Conservation (phyloP, 2,329 filamentous ascomycete genomes). For the Cytospora leucostoma region DNA sequence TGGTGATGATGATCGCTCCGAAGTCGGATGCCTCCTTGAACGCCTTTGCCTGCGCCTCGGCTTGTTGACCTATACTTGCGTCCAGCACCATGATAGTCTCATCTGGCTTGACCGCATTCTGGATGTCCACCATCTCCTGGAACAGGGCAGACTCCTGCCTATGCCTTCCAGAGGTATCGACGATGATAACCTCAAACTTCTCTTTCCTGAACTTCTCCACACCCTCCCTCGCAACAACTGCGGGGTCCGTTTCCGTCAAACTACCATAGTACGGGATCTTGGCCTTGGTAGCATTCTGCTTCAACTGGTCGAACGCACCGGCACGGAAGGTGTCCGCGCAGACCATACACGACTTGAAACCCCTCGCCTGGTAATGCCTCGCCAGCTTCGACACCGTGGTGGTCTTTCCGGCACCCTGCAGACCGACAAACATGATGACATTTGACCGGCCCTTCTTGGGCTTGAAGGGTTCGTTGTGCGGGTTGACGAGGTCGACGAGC, state of each 20-base stretch:
- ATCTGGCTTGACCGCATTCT: constrained; percentile 83
- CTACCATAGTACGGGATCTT: constrained; percentile 99
- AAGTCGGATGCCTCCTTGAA: constrained; percentile 98
- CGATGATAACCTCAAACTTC: constrained; percentile 96
- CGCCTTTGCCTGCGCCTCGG: constrained; percentile 89
- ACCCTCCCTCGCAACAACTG: constrained; percentile 89
- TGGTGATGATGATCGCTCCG: constrained; percentile 97
- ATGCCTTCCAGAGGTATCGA: constrained; percentile 94
- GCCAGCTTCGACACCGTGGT: constrained; percentile 98
- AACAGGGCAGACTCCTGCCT: constrained; percentile 94
- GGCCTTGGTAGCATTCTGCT: constrained; percentile 98
- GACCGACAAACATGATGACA: constrained; percentile 98
- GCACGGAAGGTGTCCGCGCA: constrained; percentile 98
- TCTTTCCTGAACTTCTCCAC: constrained; percentile 99
- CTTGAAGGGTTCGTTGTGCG: constrained; percentile 92
- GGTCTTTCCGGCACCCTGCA: constrained; percentile 97
- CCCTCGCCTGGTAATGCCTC: constrained; percentile 88
- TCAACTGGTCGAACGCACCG: constrained; percentile 96
- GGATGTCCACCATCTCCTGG: constrained; percentile 97
- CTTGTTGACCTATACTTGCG: constrained; percentile 93
- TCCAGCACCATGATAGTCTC: constrained; percentile 99
- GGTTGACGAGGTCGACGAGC: constrained; percentile 91
- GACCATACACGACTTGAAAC: constrained; percentile 90
- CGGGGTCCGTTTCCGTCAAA: constrained; percentile 93
- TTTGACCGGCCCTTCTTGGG: constrained; percentile 95